Conservation (phyloP, 768 basidiomycete species). For the Coprinopsis sp. region DNA sequence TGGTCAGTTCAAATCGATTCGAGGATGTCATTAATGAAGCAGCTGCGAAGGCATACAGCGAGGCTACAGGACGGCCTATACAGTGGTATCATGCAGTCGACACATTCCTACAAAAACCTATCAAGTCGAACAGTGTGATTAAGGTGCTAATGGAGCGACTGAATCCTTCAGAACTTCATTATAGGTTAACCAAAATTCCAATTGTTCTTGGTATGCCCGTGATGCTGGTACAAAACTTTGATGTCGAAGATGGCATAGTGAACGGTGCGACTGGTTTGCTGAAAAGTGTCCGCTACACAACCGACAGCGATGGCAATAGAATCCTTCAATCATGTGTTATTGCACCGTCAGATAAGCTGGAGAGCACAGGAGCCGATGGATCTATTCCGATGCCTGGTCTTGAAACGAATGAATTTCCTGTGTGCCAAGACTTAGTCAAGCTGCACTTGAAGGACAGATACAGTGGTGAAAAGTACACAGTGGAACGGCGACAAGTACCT, state of each 20-base stretch:
- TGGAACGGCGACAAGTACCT: slow-evolving; percentile 21
- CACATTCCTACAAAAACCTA: neutral
- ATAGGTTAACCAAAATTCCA: slow-evolving; percentile 4
- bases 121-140: neutral
- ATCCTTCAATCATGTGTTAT: slow-evolving; percentile 17
- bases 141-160: neutral
- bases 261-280: slow-evolving; percentile 24
- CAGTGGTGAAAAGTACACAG: neutral
- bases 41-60: neutral
- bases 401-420: slow-evolving; percentile 9
- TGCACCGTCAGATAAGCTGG: too few relatives aligned
- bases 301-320: slow-evolving; percentile 10
- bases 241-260: slow-evolving; percentile 25
- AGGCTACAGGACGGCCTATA: neutral
- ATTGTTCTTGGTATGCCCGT: slow-evolving; percentile 31
- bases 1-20: slow-evolving; percentile 5
- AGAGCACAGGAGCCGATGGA: slow-evolving; percentile 5
- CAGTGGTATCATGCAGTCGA: slow-evolving; percentile 15
- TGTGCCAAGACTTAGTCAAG: slow-evolving; percentile 9
- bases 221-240: slow-evolving; percentile 26
- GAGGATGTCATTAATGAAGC: slow-evolving; percentile 11
- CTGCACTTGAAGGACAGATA: neutral
- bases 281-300: slow-evolving; percentile 14
- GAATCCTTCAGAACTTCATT: neutral
- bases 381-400: neutral